Base-by-base conservation (phyloP, 2,329 filamentous ascomycete species). In the Bipolaris oryzae region DNA sequence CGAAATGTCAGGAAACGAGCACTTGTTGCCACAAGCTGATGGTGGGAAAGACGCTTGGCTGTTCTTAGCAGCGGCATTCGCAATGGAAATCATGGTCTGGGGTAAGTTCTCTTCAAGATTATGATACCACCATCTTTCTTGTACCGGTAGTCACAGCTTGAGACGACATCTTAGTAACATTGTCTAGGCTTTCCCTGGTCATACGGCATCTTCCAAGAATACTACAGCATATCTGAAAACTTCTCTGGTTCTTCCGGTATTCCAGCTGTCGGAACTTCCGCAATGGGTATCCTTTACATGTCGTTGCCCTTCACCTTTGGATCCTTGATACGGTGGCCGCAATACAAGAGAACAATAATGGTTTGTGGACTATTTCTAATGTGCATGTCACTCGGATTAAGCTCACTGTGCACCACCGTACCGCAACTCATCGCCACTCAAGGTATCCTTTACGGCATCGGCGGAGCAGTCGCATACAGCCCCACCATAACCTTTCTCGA, bases 201-300 rank as follows among this genome's bases (percentile, higher is more conserved):
- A 0, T 91, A 87, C 69, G 89, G 88, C 41, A 81, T 91, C 21
- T 90, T 91, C 67, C 87, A 90, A 63, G 82, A 87, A 49, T 88
- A 89, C 72, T 91, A 91, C 71, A 82, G 79, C 34, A 82, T 78
- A 1, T 80, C 87, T 55, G 80, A 80, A 4, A 83, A 85, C 1
- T 90, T 90, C 53, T 74, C 76, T 3, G 80, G 80, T 2, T 80
- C 70, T 7, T 70, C 81, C 0, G 77, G 80, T 25, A 85, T 89
- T 47, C 81, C 87, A 28, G 78, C 86, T 13, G 85, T 91, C 51
- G 88, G 88, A 0, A 90, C 87, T 1, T 85, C 82, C 53, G 80
- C 86, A 3, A 84, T 84, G 84, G 81, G 80, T 1, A 69, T 81
- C 18, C 76, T 81, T 61, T 82, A 81, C 64, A 68, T 82, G 21